These are phyloP conservation scores for Aureobasidium sp. DNA, from an alignment of 2,329 filamentous ascomycete species.

Conservation along the genomic window DNA sequence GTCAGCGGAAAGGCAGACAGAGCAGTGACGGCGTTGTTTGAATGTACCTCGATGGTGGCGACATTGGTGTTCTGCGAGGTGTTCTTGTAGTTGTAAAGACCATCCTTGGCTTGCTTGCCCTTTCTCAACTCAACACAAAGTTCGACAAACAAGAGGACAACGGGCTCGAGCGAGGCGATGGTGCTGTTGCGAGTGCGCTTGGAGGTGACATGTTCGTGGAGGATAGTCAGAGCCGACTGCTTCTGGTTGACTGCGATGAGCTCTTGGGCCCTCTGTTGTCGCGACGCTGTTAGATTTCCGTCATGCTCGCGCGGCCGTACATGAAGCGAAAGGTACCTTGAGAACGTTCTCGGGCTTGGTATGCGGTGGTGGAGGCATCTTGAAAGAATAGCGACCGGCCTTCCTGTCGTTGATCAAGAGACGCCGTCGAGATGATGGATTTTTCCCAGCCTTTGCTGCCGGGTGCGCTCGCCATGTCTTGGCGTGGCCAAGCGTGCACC, in stretches of 20 bases:
- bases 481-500: background rate
- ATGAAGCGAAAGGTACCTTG: conserved; percentile 50
- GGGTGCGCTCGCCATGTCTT: conserved; percentile 5
- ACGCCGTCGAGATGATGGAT: conserved; percentile 7
- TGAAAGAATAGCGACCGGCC: conserved; percentile 31
- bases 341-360: conserved; percentile 99
- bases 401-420: conserved; percentile 13
- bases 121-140: conserved; percentile 96
- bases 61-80: conserved; percentile 99
- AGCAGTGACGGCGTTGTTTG: background rate
- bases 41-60: conserved; percentile 80
- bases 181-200: conserved; percentile 97
- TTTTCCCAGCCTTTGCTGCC: conserved; percentile 10
- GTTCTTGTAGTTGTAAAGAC: conserved; percentile 99
- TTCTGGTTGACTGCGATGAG: conserved; percentile 96
- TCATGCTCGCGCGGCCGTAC: too few species aligned
- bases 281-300: conserved; percentile 19
- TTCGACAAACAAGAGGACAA: conserved; percentile 97
- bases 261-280: conserved; percentile 73
- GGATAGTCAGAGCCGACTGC: conserved; percentile 82
- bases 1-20: background rate
- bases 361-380: conserved; percentile 89
- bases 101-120: conserved; percentile 97
- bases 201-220: conserved; percentile 98
- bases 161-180: conserved; percentile 91